phyloP scores from a whole-genome alignment of 768 basidiomycete genomes.

The Tricholoma sp. region DNA sequence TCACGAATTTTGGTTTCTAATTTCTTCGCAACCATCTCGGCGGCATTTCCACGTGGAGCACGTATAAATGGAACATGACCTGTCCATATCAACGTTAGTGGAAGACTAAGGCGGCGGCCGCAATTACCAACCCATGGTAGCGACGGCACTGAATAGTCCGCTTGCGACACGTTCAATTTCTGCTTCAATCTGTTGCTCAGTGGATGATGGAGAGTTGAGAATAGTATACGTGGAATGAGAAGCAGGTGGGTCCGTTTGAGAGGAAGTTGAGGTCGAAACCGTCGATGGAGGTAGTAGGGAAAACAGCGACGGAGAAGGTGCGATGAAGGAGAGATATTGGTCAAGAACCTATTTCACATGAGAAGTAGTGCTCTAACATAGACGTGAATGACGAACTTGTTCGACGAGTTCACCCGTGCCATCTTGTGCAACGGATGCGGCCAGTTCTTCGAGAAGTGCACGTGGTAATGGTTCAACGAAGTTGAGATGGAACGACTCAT shows the following conservation, averaged over 20 bases:
- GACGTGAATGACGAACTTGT: slow-evolving; percentile 46
- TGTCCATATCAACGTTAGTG: slow-evolving; percentile 22
- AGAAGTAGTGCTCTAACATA: slow-evolving; percentile 2
- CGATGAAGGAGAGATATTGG: slow-evolving; percentile 95
- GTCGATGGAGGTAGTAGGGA: slow-evolving; percentile 58
- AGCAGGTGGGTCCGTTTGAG: slow-evolving; percentile 28
- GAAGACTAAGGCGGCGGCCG: background rate
- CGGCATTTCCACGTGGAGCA: slow-evolving; percentile 92
- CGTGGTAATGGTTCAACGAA: slow-evolving; percentile 92
- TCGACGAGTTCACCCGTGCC: slow-evolving; percentile 78
- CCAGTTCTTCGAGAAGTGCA: slow-evolving; percentile 88
- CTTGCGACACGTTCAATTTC: slow-evolving; percentile 89
- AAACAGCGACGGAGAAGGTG: slow-evolving; percentile 89
- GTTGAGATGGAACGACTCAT: slow-evolving; percentile 91
- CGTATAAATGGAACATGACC: slow-evolving; percentile 94
- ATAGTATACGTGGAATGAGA: slow-evolving; percentile 70
- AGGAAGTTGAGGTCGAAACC: slow-evolving; percentile 26
- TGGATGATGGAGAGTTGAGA: slow-evolving; percentile 86
- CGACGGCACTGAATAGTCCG: slow-evolving; percentile 89
- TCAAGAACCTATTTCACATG: slow-evolving; percentile 67
- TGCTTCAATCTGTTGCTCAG: slow-evolving; percentile 86
- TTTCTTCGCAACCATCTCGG: slow-evolving; percentile 98
- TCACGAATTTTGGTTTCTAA: slow-evolving; percentile 91
- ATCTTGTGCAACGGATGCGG: slow-evolving; percentile 79
- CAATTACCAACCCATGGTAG: slow-evolving; percentile 66